A percentile compares a stretch with the other conserved stretches of the same genome.
Evolutionary conservation across 2,329 filamentous ascomycete genomes (phyloP).

Genomic region (Cordyceps militaris): DNA sequence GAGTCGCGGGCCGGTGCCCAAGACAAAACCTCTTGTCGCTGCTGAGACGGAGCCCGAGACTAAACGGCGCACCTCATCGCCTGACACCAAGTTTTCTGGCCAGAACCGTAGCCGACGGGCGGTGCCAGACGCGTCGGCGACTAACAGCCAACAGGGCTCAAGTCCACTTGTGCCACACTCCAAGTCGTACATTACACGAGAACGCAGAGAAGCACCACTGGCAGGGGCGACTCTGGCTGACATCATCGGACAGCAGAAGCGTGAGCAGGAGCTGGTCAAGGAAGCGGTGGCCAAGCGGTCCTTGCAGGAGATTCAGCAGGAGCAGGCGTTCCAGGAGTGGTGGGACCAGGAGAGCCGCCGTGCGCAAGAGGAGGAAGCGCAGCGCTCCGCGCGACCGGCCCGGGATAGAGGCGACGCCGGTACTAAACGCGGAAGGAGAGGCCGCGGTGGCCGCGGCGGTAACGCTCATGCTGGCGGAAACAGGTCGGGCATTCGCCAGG

Average conservation of each 20-base stretch:
- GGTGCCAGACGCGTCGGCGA: conserved; percentile 19
- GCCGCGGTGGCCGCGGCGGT: conserved; percentile 20
- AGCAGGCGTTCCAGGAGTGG: conserved; percentile 96
- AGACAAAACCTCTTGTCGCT: conserved; percentile 36
- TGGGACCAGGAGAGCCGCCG: conserved; percentile 81
- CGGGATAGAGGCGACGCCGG: conserved; percentile 30
- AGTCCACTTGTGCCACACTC: conserved; percentile 51
- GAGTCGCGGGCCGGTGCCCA: conserved; percentile 23
- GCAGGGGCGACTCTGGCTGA: conserved; percentile 73
- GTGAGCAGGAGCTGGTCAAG: conserved; percentile 73
- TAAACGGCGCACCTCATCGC: conserved; percentile 47
- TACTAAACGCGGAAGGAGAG: conserved; percentile 23
- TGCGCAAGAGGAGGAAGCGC: conserved; percentile 56
- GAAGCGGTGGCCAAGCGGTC: conserved; percentile 84
- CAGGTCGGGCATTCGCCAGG: background rate
- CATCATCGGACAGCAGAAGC: conserved; percentile 80
- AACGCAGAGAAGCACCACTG: conserved; percentile 54
- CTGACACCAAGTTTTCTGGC: conserved; percentile 56
- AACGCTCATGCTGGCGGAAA: background rate
- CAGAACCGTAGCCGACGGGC: conserved; percentile 39
- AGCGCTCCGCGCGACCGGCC: conserved; percentile 35
- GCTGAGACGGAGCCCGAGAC: conserved; percentile 34
- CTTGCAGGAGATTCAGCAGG: conserved; percentile 89
- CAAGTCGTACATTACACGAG: conserved; percentile 50
- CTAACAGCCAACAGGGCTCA: conserved; percentile 24